Base-by-base conservation (phyloP, 495 filamentous ascomycete genomes). In the Penicillium nucicola region DNA sequence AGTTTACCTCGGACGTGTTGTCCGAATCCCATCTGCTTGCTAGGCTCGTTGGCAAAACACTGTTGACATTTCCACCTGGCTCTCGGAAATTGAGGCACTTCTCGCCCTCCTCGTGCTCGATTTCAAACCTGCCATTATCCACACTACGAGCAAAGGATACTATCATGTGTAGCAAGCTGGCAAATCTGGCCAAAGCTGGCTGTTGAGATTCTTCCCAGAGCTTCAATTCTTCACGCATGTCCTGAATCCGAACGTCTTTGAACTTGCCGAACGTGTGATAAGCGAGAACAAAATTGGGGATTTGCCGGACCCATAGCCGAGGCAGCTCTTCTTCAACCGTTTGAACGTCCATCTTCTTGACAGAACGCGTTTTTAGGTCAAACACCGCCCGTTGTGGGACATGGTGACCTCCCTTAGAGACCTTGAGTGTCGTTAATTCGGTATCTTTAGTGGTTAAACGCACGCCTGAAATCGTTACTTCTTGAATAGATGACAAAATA, bases 341-440 rank as follows among this genome's bases (percentile, higher is more conserved):
- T 19, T 75, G 61, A 8, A 75, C 53, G 22, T 65, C 51, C 17
- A 56, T 58, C 23, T 67, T 66, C 17, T 8, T 34, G 35, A 71
- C 57, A 17, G 71, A 75, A 7, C 82, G 76, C 0, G 86, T 90
- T 54, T 88, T 88, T 39, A 89, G 66, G 47, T 88, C 85, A 56
- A 88, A 82, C 13, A 86, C 63, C 8, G 71, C 62, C 4, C 60
- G 22, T 44, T 85, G 84, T 8, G 66, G 56, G 14, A 60, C 39
- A 23, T 23, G 5, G 5, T 37, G 35, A 19, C 60, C 62, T 10
- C 35, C 42, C 3, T 22, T 41, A 41, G 12, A 63, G 38, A 2
- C 20, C n/a, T n/a, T n/a, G n/a, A n/a, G n/a, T n/a, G n/a, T n/a
- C n/a, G n/a, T n/a, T n/a, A n/a, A n/a, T n/a, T n/a, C n/a, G n/a